These are phyloP conservation scores for Diplocarpon rosae DNA, from an alignment of 2,329 filamentous ascomycete species.

Conservation along the genomic window DNA sequence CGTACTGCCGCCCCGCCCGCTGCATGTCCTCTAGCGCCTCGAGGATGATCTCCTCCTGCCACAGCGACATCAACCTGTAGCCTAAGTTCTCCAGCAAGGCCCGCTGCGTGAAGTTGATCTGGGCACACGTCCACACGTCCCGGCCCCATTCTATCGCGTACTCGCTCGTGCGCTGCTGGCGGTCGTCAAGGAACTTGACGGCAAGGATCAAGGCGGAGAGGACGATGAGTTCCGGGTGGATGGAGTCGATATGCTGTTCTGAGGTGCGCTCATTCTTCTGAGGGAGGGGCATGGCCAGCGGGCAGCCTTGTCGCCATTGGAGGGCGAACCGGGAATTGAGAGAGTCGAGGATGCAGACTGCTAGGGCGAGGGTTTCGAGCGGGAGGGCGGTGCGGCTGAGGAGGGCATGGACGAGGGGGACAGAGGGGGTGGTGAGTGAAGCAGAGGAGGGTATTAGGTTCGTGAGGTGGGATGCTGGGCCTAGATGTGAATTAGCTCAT, in stretches of 20 bases:
- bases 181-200: slow-evolving; percentile 55
- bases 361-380: slow-evolving; percentile 51
- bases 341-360: slow-evolving; percentile 56
- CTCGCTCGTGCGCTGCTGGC: slow-evolving; percentile 40
- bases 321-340: slow-evolving; percentile 51
- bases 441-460: slow-evolving; percentile 55
- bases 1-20: slow-evolving; percentile 34
- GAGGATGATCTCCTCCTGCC: slow-evolving; percentile 42
- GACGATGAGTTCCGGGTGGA: slow-evolving; percentile 51
- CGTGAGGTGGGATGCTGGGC: slow-evolving; percentile 53
- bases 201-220: slow-evolving; percentile 52
- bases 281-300: slow-evolving; percentile 29
- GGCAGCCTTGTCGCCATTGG: slow-evolving; percentile 49
- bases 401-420: slow-evolving; percentile 48
- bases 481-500: slow-evolving; percentile 31
- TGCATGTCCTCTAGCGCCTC: slow-evolving; percentile 55
- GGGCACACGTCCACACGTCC: slow-evolving; percentile 45
- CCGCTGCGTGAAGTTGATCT: slow-evolving; percentile 53
- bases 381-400: slow-evolving; percentile 46
- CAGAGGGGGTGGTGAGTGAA: slow-evolving; percentile 47
- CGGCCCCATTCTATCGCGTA: slow-evolving; percentile 44
- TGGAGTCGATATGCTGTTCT: slow-evolving; percentile 47
- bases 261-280: slow-evolving; percentile 1
- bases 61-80: slow-evolving; percentile 52
- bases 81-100: slow-evolving; percentile 53